Evolutionary conservation across 2,329 filamentous ascomycete genomes (phyloP).

Genomic region (Colletotrichum salicis): DNA sequence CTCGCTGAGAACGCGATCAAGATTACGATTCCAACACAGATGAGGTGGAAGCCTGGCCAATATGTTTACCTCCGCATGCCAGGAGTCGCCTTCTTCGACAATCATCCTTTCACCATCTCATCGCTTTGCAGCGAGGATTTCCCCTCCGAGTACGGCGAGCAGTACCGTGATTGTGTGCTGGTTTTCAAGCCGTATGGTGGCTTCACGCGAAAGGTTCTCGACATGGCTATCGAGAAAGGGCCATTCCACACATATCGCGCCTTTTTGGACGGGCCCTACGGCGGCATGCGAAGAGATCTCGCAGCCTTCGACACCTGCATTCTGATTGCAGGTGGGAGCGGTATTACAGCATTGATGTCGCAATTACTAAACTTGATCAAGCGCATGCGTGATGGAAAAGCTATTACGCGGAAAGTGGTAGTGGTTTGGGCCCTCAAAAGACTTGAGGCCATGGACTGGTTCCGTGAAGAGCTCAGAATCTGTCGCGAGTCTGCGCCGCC

Average conservation of each 20-base stretch:
- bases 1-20: conserved; percentile 96
- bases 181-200: conserved; percentile 93
- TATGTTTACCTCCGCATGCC: conserved; percentile 96
- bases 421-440: conserved; percentile 95
- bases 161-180: conserved; percentile 87
- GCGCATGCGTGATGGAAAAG: conserved; percentile 93
- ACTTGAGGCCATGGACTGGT: conserved; percentile 96
- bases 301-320: conserved; percentile 94
- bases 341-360: conserved; percentile 92
- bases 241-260: conserved; percentile 93
- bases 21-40: conserved; percentile 91
- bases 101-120: conserved; percentile 95
- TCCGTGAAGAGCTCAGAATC: conserved; percentile 92
- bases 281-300: conserved; percentile 89
- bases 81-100: conserved; percentile 88
- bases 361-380: conserved; percentile 95
- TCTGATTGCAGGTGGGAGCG: conserved; percentile 91
- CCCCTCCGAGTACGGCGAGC: conserved; percentile 88
- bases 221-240: conserved; percentile 84
- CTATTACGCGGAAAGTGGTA: conserved; percentile 88
- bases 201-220: conserved; percentile 87
- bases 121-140: conserved; percentile 94
- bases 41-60: conserved; percentile 92
- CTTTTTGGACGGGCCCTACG: conserved; percentile 93
- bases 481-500: conserved; percentile 90